Evolutionary conservation across 2,329 filamentous ascomycete species (phyloP), one percentile per base, ranked within the genome.

Genomic region (Fusarium robinianum): DNA sequence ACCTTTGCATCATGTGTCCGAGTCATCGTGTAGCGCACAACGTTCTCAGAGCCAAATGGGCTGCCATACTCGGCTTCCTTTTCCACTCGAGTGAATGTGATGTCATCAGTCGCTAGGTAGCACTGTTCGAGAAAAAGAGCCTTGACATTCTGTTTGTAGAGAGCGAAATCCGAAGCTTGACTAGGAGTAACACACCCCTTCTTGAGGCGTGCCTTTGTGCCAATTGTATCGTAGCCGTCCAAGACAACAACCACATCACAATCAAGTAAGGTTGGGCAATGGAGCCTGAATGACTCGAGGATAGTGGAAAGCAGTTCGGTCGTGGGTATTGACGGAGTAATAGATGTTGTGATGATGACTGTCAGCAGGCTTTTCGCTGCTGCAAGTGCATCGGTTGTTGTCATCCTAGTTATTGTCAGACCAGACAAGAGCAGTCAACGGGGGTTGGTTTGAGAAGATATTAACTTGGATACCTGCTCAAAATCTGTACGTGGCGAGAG

Each of bases 251-350:
- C 70, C 12, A 79, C 66, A 3, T 64, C 64, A 42, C 76, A 80
- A 0, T 46, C 31, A 2, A 72, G 46, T 10, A 81, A 54, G 1
- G 41, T 46, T 1, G 63, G 60, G 39, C 77, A 79, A 52, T 77
- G 63, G 0, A 32, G 31, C 11, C 63, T 62, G 49, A 79, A 78
- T 0, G 76, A 78, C 3, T 61, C 51, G 2, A 80, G 36, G 3
- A 80, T 71, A 1, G 72, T 58, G 0, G 68, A 69, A n/a, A 80
- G 51, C 1, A 81, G 70, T 11, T 79, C 77, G 0, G 76, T 76
- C 0, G 74, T 74, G 0, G 78, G 78, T 0, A 74, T 72, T 1
- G 77, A 80, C 0, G 78, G 78, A 0, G 77, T 80, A 1, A 77
- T 72, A 3, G 78, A 80, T 0, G 77, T 80, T 2, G 78, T 80